Evolutionary conservation across 2,329 filamentous ascomycete genomes (phyloP), one percentile per base, ranked within the genome.

Genomic region (Calonectria ilicicola): DNA sequence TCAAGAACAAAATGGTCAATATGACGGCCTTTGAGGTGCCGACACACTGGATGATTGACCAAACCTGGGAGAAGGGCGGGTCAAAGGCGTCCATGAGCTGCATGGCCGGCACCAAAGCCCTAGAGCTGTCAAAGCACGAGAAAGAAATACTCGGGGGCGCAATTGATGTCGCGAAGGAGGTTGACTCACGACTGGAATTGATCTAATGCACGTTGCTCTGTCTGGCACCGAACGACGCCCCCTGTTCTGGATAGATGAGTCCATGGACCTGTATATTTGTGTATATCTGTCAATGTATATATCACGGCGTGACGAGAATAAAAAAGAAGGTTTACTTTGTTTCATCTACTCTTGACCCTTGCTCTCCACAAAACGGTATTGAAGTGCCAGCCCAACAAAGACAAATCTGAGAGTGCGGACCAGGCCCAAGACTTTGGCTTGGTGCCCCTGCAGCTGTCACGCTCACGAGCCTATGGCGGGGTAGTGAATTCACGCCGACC

Each of bases 41-140:
- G n/a, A 80, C 80, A 10, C 79, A 79, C 46, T 85, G 83, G 83
- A 86, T 86, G 84, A 77, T 83, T 26, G 82, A 86, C 51, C 83
- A 80, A 14, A 77, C 67, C 8, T 85, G 84, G 84, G 66, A 80
- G 27, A 84, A 83, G 72, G 83, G 82, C 0, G 74, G 62, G 1
- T 74, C 65, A 8, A 85, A 82, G 75, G 72, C 81, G 68, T 79
- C 81, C 1, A 82, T 82, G 80, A 85, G 83, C 71, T 86, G 84
- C 62, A 86, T 86, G 84, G 76, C 76, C 9, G 78, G 76, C 0
- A 49, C 40, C 1, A 38, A 66, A 21, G 77, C 47, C 4, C 68
- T 17, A 1, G 51, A 74, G 17, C n/a, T 81, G 2, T 51, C 27
- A 0, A 23, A 1, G 0, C 4, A 42, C 1, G 75, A 79, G 58